Conservation (phyloP, 805 yeast genomes). For the Lachancea mirantina region DNA sequence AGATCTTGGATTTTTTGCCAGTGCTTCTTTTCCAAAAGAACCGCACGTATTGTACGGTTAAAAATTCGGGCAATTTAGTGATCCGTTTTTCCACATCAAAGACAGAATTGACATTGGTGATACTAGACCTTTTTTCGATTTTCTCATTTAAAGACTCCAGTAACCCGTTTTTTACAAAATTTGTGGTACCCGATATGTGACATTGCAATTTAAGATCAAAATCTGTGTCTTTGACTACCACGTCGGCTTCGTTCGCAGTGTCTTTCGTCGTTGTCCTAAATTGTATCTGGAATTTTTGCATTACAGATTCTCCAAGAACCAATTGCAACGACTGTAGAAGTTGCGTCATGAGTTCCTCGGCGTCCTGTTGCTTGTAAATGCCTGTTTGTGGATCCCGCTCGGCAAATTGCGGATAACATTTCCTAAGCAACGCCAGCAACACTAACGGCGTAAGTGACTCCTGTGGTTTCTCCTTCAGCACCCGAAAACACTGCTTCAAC, state of each 20-base stretch:
- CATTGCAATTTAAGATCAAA: conserved; percentile 69
- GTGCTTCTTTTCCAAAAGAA: conserved; percentile 95
- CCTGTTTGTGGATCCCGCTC: conserved; percentile 66
- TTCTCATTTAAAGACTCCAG: conserved; percentile 65
- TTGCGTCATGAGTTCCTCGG: conserved; percentile 91
- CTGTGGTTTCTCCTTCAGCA: conserved; percentile 34
- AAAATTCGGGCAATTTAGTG: conserved; percentile 73
- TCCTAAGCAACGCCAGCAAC: conserved; percentile 59
- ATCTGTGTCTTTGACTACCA: conserved; percentile 44
- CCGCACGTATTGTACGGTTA: conserved; percentile 88
- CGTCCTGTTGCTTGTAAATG: conserved; percentile 88
- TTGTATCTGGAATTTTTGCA: conserved; percentile 56
- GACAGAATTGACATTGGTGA: conserved; percentile 60
- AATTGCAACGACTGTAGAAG: conserved; percentile 48
- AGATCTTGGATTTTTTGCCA: conserved; percentile 81
- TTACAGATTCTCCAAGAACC: conserved; percentile 39
- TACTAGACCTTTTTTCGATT: conserved; percentile 69
- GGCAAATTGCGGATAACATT: conserved; percentile 78
- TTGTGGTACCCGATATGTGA: conserved; percentile 79
- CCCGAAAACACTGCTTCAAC: conserved; percentile 38
- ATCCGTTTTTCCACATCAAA: conserved; percentile 56
- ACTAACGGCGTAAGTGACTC: conserved; percentile 59
- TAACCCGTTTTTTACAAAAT: conserved; percentile 82
- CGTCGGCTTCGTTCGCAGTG: conserved; percentile 45
- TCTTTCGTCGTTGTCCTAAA: conserved; percentile 61